Conservation (phyloP, 2,329 filamentous ascomycete genomes). For the Plectosphaerella cucumerina region DNA sequence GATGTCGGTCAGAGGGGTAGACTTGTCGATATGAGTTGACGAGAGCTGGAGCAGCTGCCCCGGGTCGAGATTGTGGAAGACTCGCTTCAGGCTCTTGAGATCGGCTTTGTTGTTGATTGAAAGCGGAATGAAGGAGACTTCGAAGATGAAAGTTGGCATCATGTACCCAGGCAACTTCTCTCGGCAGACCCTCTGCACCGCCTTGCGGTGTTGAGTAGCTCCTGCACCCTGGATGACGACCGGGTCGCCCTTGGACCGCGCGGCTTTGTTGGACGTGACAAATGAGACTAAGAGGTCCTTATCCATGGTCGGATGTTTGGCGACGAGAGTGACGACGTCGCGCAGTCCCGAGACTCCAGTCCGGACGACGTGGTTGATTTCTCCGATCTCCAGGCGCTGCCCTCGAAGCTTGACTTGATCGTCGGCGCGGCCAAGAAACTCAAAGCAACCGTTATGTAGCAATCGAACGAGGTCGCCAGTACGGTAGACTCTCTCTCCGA, state of each 20-base stretch:
- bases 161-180: conserved; percentile 76
- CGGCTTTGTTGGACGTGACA: conserved; percentile 36
- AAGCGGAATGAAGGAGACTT: conserved; percentile 67
- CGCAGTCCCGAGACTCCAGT: conserved; percentile 50
- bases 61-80: conserved; percentile 60
- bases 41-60: conserved; percentile 57
- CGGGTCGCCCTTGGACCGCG: conserved; percentile 7
- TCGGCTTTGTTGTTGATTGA: conserved; percentile 91
- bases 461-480: conserved; percentile 86
- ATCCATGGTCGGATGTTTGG: conserved; percentile 64
- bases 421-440: conserved; percentile 83
- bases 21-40: not conserved
- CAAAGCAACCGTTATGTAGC: conserved; percentile 74
- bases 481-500: conserved; percentile 67
- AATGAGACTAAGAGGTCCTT: conserved; percentile 84
- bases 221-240: conserved; percentile 14
- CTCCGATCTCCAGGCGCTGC: conserved; percentile 82
- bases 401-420: conserved; percentile 91
- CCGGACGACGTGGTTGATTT: conserved; percentile 83
- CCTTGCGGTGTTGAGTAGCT: conserved; percentile 18
- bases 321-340: conserved; percentile 73
- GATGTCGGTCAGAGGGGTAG: not conserved
- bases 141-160: conserved; percentile 81
- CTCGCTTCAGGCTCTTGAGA: conserved; percentile 58
- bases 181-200: conserved; percentile 50